Percentiles rank a stretch among this genome's conserved stretches.
phyloP scores from a whole-genome alignment of 495 filamentous ascomycete species.

The Massariosphaeria phaeospora region DNA sequence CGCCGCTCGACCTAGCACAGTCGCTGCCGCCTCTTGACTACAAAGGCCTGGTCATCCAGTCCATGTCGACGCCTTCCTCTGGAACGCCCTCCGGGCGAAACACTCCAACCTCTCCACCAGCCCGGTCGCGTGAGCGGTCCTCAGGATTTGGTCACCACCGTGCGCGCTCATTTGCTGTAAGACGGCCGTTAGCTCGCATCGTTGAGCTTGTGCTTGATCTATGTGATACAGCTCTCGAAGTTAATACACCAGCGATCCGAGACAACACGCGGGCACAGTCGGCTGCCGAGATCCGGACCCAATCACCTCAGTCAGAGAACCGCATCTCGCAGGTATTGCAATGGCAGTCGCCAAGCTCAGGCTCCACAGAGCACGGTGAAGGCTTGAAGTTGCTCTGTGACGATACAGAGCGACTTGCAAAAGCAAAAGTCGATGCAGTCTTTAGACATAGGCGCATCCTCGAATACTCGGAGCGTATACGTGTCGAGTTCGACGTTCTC shows the following conservation, averaged over 20 bases:
- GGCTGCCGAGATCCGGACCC: constrained; percentile 66
- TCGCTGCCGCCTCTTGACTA: constrained; percentile 65
- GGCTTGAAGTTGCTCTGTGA: constrained; percentile 80
- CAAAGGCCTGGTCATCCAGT: constrained; percentile 82
- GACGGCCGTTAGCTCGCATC: constrained; percentile 82
- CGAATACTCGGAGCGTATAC: constrained; percentile 93
- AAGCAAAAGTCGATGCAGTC: constrained; percentile 86
- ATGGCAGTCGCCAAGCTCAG: constrained; percentile 89
- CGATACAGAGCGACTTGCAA: constrained; percentile 78
- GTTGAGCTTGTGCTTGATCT: constrained; percentile 92
- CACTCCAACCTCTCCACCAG: constrained; percentile 62
- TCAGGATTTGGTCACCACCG: constrained; percentile 66
- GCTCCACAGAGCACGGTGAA: constrained; percentile 90
- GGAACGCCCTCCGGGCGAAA: constrained; percentile 57
- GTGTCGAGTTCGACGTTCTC: constrained; percentile 81
- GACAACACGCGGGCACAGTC: constrained; percentile 59
- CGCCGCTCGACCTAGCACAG: constrained; percentile 54
- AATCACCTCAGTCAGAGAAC: constrained; percentile 92
- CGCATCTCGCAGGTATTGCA: constrained; percentile 87
- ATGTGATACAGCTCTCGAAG: constrained; percentile 92
- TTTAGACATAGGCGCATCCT: constrained; percentile 86
- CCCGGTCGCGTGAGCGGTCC: constrained; percentile 76
- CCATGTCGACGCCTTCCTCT: constrained; percentile 57
- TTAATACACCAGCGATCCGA: constrained; percentile 87
- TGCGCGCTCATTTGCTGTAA: constrained; percentile 77